A percentile compares a stretch with the other conserved stretches of the same genome.
phyloP scores from a whole-genome alignment of 805 yeast species.

The Nakazawaea ishiwadae region DNA sequence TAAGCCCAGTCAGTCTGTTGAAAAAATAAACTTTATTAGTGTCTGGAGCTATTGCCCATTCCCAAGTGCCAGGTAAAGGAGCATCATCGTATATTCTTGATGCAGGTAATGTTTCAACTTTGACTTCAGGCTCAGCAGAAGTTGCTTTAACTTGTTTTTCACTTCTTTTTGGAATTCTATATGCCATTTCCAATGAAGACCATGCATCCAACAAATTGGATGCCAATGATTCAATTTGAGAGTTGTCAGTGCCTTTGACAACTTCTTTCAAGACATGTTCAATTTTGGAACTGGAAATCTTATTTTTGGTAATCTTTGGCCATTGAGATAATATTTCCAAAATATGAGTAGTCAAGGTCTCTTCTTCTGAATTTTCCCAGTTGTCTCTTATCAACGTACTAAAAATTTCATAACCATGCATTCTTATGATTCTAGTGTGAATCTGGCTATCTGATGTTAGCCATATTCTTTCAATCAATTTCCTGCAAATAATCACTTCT shows the following conservation, averaged over 20 bases:
- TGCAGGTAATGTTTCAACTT: constrained; percentile 2
- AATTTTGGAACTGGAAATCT: constrained; percentile 68
- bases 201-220: constrained; percentile 54
- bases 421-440: constrained; percentile 56
- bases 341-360: constrained; percentile 39
- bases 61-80: constrained; percentile 64
- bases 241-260: constrained; percentile 18
- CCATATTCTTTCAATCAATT: constrained; percentile 64
- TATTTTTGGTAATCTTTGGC: constrained; percentile 70
- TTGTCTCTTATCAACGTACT: constrained; percentile 49
- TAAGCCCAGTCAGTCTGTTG: constrained; percentile 39
- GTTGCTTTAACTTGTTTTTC: constrained; percentile 18
- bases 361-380: constrained; percentile 23
- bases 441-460: constrained; percentile 46
- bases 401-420: constrained; percentile 85
- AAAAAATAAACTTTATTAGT: constrained; percentile 48
- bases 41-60: constrained; percentile 43
- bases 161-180: constrained; percentile 68
- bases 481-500: constrained; percentile 57
- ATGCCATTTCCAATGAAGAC: constrained; percentile 75
- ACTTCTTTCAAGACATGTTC: constrained; percentile 56
- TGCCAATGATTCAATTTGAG: constrained; percentile 32
- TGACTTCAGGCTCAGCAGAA: constrained; percentile 7
- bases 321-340: constrained; percentile 55
- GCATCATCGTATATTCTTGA: constrained; percentile 21